Base-by-base conservation (phyloP, 495 filamentous ascomycete genomes). In the Xylaria curta region DNA sequence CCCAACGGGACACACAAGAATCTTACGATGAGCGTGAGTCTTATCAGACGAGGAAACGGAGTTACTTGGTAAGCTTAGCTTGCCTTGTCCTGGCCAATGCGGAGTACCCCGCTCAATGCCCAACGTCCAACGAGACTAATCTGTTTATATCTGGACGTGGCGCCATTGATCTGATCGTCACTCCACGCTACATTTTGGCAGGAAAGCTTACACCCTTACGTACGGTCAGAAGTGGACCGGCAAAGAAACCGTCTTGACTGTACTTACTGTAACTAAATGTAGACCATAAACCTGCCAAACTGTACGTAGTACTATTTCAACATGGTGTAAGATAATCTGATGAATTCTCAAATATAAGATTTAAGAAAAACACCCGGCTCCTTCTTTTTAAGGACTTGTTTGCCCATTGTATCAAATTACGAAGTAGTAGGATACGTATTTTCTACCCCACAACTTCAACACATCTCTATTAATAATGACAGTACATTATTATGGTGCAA, bases 91-190 rank as follows among this genome's bases (percentile, higher is more conserved):
- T 28, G 26, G 13, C 7, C 8, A 47, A 31, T 21, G 65, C 65
- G 49, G 49, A 67, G 65, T 40, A 67, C 65, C 65, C 65, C 65
- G 49, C 65, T 42, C 28, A 31, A n/a, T 31, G n/a, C 26, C n/a
- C 58, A 60, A 38, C 12, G 58, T 40, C 60, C 33, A 61, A 42
- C 36, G 36, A 24, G 2, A n/a, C 17, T 19, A 19, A 8, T 33
- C 28, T 28, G 12, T 58, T 26, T 40, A 17, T 31, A 17, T 42
- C 24, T 19, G 42, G 61, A 46, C 42, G 42, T 42, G 59, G 60
- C 38, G 28, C 60, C 58, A 60, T 60, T 38, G 36, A 38, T 38
- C 36, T 38, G 36, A 38, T 38, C 36, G 36, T 38, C 36, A 1
- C 28, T 31, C 28, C 28, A 31, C 28, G 28, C 28, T 31, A 31